phyloP scores from a whole-genome alignment of 441 rosid genomes.

The Pelargonium fulgidum region DNA sequence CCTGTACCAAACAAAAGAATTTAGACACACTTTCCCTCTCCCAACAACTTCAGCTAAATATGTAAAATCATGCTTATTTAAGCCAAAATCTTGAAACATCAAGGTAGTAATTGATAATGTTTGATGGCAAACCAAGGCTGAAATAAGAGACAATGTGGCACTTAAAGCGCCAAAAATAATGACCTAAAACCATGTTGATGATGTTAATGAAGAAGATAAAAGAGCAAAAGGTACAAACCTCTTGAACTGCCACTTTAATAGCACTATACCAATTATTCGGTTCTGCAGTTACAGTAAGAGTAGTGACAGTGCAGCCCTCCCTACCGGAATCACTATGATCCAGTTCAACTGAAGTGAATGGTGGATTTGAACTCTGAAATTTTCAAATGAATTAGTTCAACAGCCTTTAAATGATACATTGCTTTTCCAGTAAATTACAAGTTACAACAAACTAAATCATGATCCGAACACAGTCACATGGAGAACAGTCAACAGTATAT shows the following conservation, averaged over 20 bases:
- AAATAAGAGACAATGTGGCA: background rate
- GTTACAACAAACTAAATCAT: background rate
- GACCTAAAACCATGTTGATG: conserved; percentile 7
- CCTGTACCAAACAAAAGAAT: conserved; percentile 41
- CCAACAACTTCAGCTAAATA: background rate
- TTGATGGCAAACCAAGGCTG: conserved; percentile 7
- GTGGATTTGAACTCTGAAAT: conserved; percentile 97
- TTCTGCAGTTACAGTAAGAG: conserved; percentile 97
- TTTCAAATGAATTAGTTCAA: conserved; percentile 26
- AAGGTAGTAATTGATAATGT: background rate
- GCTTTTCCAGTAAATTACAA: background rate
- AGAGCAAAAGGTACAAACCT: conserved; percentile 47
- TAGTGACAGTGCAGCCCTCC: conserved; percentile 99
- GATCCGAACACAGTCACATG: background rate
- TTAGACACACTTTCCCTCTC: background rate
- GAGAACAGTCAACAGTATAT: background rate
- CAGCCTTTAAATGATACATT: conserved; percentile 10
- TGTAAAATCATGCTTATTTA: background rate
- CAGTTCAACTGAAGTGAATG: conserved; percentile 97
- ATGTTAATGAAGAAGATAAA: conserved; percentile 10
- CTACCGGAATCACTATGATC: conserved; percentile 99
- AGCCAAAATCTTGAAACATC: background rate
- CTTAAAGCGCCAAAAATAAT: background rate
- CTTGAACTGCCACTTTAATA: conserved; percentile 91
- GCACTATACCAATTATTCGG: conserved; percentile 98